phyloP scores from a whole-genome alignment of 2,329 filamentous ascomycete genomes.

The Colletotrichum sp. region DNA sequence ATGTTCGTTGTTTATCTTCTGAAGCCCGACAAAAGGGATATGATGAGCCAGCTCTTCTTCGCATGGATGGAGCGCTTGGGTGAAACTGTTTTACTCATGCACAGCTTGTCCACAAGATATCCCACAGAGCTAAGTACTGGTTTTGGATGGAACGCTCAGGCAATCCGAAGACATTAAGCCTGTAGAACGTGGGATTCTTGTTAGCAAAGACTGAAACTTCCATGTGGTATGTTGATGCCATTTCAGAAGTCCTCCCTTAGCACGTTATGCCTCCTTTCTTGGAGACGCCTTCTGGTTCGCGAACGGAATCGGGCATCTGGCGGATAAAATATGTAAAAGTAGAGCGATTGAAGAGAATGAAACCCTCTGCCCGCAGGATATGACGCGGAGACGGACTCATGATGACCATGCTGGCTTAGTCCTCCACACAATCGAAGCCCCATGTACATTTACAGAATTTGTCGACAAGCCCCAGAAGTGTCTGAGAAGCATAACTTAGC shows the following conservation, averaged over 20 bases:
- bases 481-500: not conserved
- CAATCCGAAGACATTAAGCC: not conserved
- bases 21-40: not conserved
- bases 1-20: not conserved
- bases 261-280: not conserved
- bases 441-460: not conserved
- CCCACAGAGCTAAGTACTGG: not conserved
- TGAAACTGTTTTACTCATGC: not conserved
- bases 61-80: not conserved
- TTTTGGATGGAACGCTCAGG: not conserved
- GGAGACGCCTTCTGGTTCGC: not conserved
- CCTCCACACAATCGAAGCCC: not conserved
- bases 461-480: not conserved
- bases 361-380: not conserved
- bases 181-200: not conserved
- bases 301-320: not conserved
- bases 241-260: not conserved
- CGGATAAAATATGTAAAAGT: not conserved
- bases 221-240: not conserved
- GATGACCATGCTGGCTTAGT: not conserved
- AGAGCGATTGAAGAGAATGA: not conserved
- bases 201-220: not conserved
- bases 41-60: not conserved
- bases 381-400: not conserved
- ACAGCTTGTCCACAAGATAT: not conserved